Evolutionary conservation across 495 filamentous ascomycete genomes (phyloP).

Genomic region (Physcia stellaris): DNA sequence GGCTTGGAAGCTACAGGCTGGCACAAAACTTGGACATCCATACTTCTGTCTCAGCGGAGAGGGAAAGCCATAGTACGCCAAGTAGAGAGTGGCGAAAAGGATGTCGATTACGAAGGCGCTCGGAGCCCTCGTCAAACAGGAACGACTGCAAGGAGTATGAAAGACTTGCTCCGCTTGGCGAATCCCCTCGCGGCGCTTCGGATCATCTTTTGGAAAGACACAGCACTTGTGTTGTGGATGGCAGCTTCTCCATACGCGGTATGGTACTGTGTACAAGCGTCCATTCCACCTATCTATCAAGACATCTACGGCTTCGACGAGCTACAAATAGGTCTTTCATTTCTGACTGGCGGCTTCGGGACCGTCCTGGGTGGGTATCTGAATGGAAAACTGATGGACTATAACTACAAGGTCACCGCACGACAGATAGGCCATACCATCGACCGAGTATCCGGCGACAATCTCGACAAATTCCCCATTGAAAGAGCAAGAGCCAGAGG

Average conservation of each 20-base stretch:
- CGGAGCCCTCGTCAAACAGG: background rate
- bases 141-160: conserved; percentile 5
- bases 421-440: conserved; percentile 12
- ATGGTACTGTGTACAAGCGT: conserved; percentile 25
- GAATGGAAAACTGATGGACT: conserved; percentile 64
- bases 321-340: conserved; percentile 24
- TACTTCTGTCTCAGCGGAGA: background rate
- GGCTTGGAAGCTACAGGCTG: conserved; percentile 16
- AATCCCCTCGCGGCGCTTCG: conserved; percentile 25
- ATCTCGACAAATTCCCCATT: conserved; percentile 46
- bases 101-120: background rate
- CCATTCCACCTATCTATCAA: conserved; percentile 20
- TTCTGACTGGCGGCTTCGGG: conserved; percentile 30
- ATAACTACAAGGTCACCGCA: conserved; percentile 32
- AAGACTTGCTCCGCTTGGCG: conserved; percentile 24
- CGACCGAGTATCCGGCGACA: conserved; percentile 34
- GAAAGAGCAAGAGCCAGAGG: conserved; percentile 41
- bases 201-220: conserved; percentile 39
- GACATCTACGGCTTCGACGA: conserved; percentile 21
- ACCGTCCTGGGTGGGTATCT: conserved; percentile 75
- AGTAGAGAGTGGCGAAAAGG: background rate
- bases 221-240: conserved; percentile 35
- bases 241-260: conserved; percentile 26
- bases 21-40: conserved; percentile 9
- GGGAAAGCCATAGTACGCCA: too few species aligned